Percentiles rank a stretch among this genome's conserved stretches.
phyloP scores from a whole-genome alignment of 2,329 filamentous ascomycete genomes.

The Teratosphaeria destructans region DNA sequence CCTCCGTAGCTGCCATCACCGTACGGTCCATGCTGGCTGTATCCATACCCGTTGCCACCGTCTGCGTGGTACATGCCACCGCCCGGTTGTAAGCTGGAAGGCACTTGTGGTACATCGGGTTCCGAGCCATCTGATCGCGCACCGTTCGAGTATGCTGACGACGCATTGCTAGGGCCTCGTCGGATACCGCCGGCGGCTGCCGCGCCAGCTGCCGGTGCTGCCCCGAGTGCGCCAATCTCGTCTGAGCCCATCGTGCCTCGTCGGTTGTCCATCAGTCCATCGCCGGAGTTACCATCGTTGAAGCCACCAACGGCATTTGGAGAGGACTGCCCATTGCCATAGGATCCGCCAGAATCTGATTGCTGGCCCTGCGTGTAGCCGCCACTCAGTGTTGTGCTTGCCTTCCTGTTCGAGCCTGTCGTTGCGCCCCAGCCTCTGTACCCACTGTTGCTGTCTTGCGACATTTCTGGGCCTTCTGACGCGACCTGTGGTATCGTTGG shows the following conservation, averaged over 20 bases:
- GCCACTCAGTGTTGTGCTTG: slow-evolving; percentile 80
- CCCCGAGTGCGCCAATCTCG: slow-evolving; percentile 70
- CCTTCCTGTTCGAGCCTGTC: slow-evolving; percentile 57
- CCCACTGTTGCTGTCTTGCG: slow-evolving; percentile 63
- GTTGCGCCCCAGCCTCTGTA: slow-evolving; percentile 94
- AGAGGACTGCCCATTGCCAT: slow-evolving; percentile 41
- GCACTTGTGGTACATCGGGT: slow-evolving; percentile 2
- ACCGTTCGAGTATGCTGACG: slow-evolving; percentile 82
- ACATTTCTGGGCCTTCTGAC: slow-evolving; percentile 54
- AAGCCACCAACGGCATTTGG: slow-evolving; percentile 36
- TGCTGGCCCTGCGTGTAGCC: slow-evolving; percentile 42
- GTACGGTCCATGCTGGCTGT: slow-evolving; percentile 47
- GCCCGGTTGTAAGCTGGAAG: slow-evolving; percentile 16
- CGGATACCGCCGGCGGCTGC: slow-evolving; percentile 53
- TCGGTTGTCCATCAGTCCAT: slow-evolving; percentile 44
- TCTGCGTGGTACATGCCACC: not conserved
- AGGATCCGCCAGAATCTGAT: slow-evolving; percentile 57
- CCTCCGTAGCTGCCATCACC: slow-evolving; percentile 44
- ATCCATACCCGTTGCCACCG: slow-evolving; percentile 35
- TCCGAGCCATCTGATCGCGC: slow-evolving; percentile 59
- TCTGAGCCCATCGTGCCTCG: slow-evolving; percentile 57
- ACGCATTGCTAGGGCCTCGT: slow-evolving; percentile 87
- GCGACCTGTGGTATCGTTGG: slow-evolving; percentile 59
- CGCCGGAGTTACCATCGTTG: slow-evolving; percentile 45
- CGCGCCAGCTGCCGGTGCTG: slow-evolving; percentile 52